phyloP scores from a whole-genome alignment of 768 basidiomycete genomes.

The Boletus pseudopeckii region DNA sequence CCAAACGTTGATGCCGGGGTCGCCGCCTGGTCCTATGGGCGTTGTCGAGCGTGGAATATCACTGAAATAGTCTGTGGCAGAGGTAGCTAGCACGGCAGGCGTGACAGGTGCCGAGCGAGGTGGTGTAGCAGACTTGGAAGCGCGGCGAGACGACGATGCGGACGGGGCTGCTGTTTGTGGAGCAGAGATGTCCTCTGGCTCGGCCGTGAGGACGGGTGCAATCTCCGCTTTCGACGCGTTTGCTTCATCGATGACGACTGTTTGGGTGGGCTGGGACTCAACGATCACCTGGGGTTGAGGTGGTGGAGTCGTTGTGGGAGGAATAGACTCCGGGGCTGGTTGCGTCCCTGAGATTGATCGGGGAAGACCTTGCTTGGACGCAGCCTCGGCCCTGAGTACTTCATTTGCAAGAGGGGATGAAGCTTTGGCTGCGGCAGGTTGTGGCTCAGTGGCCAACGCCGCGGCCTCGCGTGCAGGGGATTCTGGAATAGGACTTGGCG shows the following conservation, averaged over 20 bases:
- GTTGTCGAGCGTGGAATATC: conserved; percentile 27
- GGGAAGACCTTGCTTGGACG: conserved; percentile 14
- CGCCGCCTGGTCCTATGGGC: conserved; percentile 19
- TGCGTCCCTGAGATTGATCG: conserved; percentile 22
- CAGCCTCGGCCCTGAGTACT: conserved; percentile 15
- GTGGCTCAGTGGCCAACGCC: conserved; percentile 33
- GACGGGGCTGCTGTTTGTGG: conserved; percentile 5
- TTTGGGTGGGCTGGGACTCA: background rate
- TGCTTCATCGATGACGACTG: conserved; percentile 9
- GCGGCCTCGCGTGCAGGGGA: conserved; percentile 61
- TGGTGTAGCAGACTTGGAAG: conserved; percentile 17
- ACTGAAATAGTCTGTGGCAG: conserved; percentile 18
- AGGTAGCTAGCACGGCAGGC: conserved; percentile 16
- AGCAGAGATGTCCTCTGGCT: conserved; percentile 37
- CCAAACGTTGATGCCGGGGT: conserved; percentile 28
- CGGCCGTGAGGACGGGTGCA: conserved; percentile 48
- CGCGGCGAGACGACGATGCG: conserved; percentile 11
- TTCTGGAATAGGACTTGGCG: conserved; percentile 67
- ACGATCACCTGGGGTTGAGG: conserved; percentile 6
- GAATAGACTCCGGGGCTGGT: conserved; percentile 14
- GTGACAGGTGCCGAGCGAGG: conserved; percentile 23
- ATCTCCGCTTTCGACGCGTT: conserved; percentile 35
- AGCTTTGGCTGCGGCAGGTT: conserved; percentile 25
- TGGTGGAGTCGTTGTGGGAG: conserved; percentile 14
- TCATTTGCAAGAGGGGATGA: conserved; percentile 44